A percentile compares a stretch with the other conserved stretches of the same genome.
Conservation (phyloP, 2,329 filamentous ascomycete genomes). For the Stagonosporopsis tanaceti region DNA sequence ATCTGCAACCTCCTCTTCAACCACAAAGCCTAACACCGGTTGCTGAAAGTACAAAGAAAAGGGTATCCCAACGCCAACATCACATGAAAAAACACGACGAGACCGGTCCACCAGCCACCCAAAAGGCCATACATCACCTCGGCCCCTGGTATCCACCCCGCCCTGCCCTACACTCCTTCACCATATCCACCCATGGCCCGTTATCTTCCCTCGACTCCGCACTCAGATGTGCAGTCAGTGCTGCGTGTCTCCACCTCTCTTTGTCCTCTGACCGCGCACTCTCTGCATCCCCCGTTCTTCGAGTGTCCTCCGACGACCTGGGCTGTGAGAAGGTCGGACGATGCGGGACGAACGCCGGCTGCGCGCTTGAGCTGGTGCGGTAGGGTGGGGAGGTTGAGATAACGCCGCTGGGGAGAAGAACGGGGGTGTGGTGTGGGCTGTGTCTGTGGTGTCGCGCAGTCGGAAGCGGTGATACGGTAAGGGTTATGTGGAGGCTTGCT, state of each 20-base stretch:
- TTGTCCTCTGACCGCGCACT: not conserved
- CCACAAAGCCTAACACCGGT: not conserved
- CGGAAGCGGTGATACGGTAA: not conserved
- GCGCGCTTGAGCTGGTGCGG: not conserved
- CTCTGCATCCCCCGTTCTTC: not conserved
- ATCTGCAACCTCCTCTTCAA: not conserved
- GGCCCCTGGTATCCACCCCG: not conserved
- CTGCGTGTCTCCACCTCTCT: not conserved
- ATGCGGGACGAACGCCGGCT: slow-evolving; percentile 1
- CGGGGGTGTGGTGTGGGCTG: not conserved
- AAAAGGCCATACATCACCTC: not conserved
- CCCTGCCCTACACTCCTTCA: not conserved
- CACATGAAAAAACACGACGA: not conserved
- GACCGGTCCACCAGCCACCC: not conserved
- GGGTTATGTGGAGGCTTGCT: slow-evolving; percentile 1
- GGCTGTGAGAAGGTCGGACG: not conserved
- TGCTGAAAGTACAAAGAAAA: not conserved
- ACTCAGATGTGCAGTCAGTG: not conserved
- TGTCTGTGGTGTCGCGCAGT: not conserved
- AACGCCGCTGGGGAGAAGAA: not conserved
- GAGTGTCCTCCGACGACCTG: not conserved
- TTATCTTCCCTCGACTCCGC: slow-evolving; percentile 1
- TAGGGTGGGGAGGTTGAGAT: slow-evolving; percentile 1
- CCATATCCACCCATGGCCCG: not conserved
- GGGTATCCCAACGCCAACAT: not conserved